These are phyloP conservation scores for Vanrija sp. DNA, from an alignment of 1,284 basidiomycete genomes.

Conservation along the genomic window DNA sequence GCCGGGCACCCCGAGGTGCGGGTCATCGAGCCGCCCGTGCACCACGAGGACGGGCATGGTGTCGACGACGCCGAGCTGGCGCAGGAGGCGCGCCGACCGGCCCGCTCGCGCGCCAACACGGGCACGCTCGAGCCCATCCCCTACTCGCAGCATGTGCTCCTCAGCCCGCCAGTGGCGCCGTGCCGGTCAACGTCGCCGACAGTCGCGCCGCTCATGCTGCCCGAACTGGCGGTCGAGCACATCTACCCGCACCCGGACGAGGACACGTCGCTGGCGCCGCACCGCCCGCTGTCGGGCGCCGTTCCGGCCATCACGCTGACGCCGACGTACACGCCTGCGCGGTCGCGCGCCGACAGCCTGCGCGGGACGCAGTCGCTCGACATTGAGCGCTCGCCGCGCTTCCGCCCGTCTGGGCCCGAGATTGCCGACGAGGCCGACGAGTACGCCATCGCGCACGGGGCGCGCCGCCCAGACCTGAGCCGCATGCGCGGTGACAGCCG, in stretches of 20 bases:
- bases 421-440: constrained; percentile 28
- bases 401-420: constrained; percentile 20
- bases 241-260: neutral
- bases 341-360: constrained; percentile 1
- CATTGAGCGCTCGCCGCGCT: constrained; percentile 6
- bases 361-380: constrained; percentile 20
- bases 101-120: neutral
- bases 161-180: neutral
- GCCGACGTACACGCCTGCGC: constrained; percentile 10
- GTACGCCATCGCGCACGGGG: constrained; percentile 27
- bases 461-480: constrained; percentile 25
- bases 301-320: constrained; percentile 12
- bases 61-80: neutral
- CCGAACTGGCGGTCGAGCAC: constrained; percentile 13
- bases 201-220: neutral
- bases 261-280: neutral
- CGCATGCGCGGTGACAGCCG: constrained; percentile 33
- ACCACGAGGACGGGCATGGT: neutral
- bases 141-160: constrained; percentile 5
- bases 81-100: neutral
- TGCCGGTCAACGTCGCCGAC: neutral
- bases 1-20: constrained; percentile 1
- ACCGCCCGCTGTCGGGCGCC: neutral
- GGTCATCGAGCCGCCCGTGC: neutral
- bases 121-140: constrained; percentile 2